Conservation (phyloP, 2,329 filamentous ascomycete genomes). For the Beauveria pseudobassiana region DNA sequence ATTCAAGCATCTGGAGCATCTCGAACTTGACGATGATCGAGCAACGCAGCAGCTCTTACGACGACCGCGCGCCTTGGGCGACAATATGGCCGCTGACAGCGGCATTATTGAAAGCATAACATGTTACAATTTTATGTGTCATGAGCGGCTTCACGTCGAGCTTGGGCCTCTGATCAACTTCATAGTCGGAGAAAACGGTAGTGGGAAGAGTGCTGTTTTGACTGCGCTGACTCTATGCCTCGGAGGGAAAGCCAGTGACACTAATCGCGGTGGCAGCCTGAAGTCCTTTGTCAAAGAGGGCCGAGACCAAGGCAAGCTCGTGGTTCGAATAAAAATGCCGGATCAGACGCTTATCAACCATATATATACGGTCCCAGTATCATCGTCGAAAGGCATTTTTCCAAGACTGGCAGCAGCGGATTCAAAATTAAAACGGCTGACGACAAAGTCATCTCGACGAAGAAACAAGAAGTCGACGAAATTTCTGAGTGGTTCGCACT, state of each 20-base stretch:
- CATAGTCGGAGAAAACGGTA: constrained; percentile 94
- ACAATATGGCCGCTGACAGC: constrained; percentile 71
- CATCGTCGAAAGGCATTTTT: constrained; percentile 85
- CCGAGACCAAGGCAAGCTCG: constrained; percentile 64
- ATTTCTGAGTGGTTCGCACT: constrained; percentile 89
- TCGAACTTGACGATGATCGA: constrained; percentile 51
- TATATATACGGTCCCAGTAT: constrained; percentile 80
- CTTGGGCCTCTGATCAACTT: constrained; percentile 97
- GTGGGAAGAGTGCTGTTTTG: constrained; percentile 91
- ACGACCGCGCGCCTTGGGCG: constrained; percentile 41
- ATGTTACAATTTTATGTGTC: constrained; percentile 95
- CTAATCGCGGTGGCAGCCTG: constrained; percentile 83
- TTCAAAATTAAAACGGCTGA: constrained; percentile 79
- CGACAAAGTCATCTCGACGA: constrained; percentile 67
- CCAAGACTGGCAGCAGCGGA: constrained; percentile 62
- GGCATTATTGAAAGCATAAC: constrained; percentile 84
- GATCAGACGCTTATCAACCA: constrained; percentile 73
- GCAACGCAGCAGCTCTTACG: constrained; percentile 58
- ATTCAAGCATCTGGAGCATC: constrained; percentile 49
- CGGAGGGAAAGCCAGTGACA: constrained; percentile 88
- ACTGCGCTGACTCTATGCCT: constrained; percentile 90
- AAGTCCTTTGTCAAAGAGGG: constrained; percentile 91
- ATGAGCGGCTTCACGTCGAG: constrained; percentile 69
- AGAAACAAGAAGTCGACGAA: constrained; percentile 81
- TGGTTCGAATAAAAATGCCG: constrained; percentile 84